Evolutionary conservation across 73 alveolate genomes (phyloP).

Genomic region (Paramecium primaurelia): DNA sequence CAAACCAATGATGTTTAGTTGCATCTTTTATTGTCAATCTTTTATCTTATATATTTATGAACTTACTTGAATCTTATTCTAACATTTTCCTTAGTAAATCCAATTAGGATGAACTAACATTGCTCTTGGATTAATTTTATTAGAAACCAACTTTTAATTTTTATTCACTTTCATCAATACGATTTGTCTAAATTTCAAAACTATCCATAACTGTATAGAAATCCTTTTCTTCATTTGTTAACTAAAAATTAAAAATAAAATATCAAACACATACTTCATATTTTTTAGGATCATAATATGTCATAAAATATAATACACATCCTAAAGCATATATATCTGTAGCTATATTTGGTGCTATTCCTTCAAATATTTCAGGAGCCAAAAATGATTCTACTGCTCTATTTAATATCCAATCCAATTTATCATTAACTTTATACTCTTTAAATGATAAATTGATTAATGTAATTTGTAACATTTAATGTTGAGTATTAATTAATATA

Average conservation of each 20-base stretch:
- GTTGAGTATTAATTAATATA: slow-evolving; percentile 8
- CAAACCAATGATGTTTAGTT: slow-evolving; percentile 25
- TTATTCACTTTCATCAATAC: not conserved
- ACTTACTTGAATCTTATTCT: not conserved
- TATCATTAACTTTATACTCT: slow-evolving; percentile 33
- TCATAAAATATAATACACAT: slow-evolving; percentile 21
- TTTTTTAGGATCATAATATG: not conserved
- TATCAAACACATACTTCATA: not conserved
- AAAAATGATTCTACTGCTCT: slow-evolving; percentile 35
- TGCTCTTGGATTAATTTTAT: not conserved
- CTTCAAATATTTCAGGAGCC: slow-evolving; percentile 36
- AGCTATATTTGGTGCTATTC: not conserved
- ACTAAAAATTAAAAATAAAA: not conserved
- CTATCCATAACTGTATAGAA: slow-evolving; percentile 19
- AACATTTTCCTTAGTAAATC: not conserved
- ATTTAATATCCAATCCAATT: slow-evolving; percentile 31
- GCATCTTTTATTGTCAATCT: slow-evolving; percentile 20
- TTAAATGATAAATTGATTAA: slow-evolving; percentile 9
- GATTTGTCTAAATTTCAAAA: not conserved
- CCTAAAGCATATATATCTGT: slow-evolving; percentile 31
- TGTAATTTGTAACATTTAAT: slow-evolving; percentile 19
- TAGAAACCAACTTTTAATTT: not conserved
- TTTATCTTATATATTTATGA: not conserved
- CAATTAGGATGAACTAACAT: slow-evolving; percentile 4
- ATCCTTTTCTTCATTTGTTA: slow-evolving; percentile 1